Evolutionary conservation across 176 grass and related monocot species (phyloP).

Genomic region (Bromus sterilis): DNA sequence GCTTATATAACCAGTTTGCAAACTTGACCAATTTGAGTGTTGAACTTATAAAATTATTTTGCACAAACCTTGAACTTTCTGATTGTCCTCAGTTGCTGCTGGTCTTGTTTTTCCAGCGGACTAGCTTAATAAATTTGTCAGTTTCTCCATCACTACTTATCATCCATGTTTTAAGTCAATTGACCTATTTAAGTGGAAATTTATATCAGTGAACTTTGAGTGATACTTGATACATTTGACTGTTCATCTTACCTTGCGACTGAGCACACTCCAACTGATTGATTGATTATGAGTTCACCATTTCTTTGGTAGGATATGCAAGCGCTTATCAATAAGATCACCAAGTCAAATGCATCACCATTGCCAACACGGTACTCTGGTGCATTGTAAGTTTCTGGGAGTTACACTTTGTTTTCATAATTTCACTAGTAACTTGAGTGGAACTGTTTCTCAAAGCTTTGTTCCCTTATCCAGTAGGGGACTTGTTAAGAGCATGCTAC

Average conservation of each 20-base stretch:
- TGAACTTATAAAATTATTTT: background rate
- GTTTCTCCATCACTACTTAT: background rate
- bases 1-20: background rate
- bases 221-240: background rate
- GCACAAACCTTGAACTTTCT: background rate
- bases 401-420: background rate
- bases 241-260: background rate
- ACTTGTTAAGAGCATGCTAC: constrained; percentile 85
- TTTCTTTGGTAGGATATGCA: constrained; percentile 61
- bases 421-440: background rate
- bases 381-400: constrained; percentile 59
- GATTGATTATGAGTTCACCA: background rate
- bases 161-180: background rate
- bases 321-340: constrained; percentile 75
- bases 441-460: background rate
- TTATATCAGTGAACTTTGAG: background rate
- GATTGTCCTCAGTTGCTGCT: background rate
- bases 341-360: constrained; percentile 76
- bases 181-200: background rate
- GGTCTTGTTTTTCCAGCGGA: background rate
- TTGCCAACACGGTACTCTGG: constrained; percentile 71
- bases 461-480: constrained; percentile 46
- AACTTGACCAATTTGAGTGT: background rate
- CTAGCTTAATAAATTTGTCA: background rate
- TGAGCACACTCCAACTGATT: background rate